Conservation (phyloP, 2,329 filamentous ascomycete species). For the Claviceps sp. region DNA sequence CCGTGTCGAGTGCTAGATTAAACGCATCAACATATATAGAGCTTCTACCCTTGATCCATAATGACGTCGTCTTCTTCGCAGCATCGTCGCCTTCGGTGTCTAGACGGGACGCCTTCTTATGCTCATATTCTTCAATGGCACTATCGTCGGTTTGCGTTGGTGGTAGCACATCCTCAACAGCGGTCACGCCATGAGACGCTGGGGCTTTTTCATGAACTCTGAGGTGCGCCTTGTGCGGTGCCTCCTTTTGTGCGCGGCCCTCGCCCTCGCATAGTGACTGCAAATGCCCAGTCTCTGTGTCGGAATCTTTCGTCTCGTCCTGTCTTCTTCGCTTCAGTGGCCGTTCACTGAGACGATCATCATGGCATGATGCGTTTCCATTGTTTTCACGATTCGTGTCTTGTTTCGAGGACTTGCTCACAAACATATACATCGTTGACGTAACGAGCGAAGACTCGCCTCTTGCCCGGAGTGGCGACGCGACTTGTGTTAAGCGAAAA, state of each 20-base stretch:
- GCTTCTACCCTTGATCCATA: conserved; percentile 63
- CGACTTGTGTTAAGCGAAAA: conserved; percentile 7
- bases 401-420: conserved; percentile 17
- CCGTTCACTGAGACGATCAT: conserved; percentile 8
- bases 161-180: conserved; percentile 46
- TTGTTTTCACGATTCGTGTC: conserved; percentile 6
- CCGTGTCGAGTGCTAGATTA: conserved; percentile 79
- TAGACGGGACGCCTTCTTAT: conserved; percentile 41
- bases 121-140: conserved; percentile 70
- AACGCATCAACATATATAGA: conserved; percentile 98
- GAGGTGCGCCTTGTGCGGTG: neutral
- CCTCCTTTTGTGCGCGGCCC: neutral
- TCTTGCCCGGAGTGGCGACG: conserved; percentile 1
- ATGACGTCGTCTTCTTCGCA: conserved; percentile 24
- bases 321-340: conserved; percentile 20
- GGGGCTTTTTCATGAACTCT: conserved; percentile 6
- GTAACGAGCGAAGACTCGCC: conserved; percentile 4
- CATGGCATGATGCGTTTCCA: neutral
- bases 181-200: conserved; percentile 14
- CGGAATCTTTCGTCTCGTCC: conserved; percentile 12
- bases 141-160: conserved; percentile 51
- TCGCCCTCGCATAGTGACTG: conserved; percentile 8
- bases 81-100: conserved; percentile 22
- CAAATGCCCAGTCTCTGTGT: conserved; percentile 13
- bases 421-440: conserved; percentile 25